phyloP scores from a whole-genome alignment of 495 filamentous ascomycete genomes.

The Sporormia fimetaria region DNA sequence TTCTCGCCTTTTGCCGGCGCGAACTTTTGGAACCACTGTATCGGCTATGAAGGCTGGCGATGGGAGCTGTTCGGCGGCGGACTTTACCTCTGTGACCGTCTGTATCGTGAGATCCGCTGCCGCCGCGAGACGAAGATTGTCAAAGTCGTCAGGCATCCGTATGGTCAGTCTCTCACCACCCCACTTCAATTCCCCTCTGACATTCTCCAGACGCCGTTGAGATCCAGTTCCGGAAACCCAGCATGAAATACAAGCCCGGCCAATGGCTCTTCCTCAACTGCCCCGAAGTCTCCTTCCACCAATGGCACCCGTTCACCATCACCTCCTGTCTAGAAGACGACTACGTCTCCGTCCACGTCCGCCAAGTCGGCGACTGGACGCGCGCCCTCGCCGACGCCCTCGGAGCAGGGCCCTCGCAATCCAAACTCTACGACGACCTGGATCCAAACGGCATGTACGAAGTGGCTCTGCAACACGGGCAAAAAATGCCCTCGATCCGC shows the following conservation, averaged over 20 bases:
- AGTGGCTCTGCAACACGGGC: conserved; percentile 85
- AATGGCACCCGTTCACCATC: conserved; percentile 99
- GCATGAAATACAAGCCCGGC: conserved; percentile 95
- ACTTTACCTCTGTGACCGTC: conserved; percentile 74
- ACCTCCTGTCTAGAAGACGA: conserved; percentile 94
- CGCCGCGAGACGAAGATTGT: conserved; percentile 76
- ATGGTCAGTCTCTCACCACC: conserved; percentile 47
- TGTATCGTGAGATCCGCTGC: conserved; percentile 83
- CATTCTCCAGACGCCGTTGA: conserved; percentile 71
- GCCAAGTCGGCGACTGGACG: conserved; percentile 95
- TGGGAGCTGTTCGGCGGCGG: conserved; percentile 88
- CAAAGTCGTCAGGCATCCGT: conserved; percentile 93
- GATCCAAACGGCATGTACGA: conserved; percentile 98
- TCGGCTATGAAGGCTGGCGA: conserved; percentile 94
- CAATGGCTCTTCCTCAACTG: conserved; percentile 97
- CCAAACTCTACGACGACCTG: conserved; percentile 74
- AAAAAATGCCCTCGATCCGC: conserved; percentile 75
- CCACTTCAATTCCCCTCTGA: conserved; percentile 27
- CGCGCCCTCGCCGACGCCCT: conserved; percentile 79
- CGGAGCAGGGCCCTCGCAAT: conserved; percentile 74
- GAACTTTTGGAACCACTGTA: conserved; percentile 81
- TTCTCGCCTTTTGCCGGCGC: conserved; percentile 75
- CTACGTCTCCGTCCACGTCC: conserved; percentile 86
- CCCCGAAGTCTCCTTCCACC: conserved; percentile 70
- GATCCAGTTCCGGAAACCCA: conserved; percentile 91